Percentiles rank a stretch among this genome's conserved stretches.
These are phyloP conservation scores for Cordyceps militaris DNA, from an alignment of 2,329 filamentous ascomycete genomes.

Conservation along the genomic window DNA sequence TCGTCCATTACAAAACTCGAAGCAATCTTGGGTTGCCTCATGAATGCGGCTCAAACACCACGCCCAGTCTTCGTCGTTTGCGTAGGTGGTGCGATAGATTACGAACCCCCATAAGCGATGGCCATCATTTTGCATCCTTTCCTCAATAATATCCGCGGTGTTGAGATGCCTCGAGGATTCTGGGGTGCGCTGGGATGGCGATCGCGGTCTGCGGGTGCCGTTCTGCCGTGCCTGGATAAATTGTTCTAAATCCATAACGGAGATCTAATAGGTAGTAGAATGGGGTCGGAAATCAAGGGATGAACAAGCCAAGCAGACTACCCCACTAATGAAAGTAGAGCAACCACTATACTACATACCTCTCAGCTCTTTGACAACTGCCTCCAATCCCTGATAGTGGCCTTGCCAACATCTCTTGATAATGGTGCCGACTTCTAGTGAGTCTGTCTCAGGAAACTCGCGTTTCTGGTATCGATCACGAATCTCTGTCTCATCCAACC, in stretches of 20 bases:
- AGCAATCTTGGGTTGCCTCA: background rate
- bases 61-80: background rate
- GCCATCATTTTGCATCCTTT: background rate
- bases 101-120: slow-evolving; percentile 6
- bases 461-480: no score
- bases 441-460: no score
- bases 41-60: background rate
- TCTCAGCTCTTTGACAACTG: no score
- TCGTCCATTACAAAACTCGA: slow-evolving; percentile 2
- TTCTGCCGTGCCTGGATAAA: slow-evolving; percentile 1
- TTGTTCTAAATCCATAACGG: slow-evolving; percentile 3
- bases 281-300: background rate
- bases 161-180: background rate
- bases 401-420: no score
- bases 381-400: no score
- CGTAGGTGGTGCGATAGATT: slow-evolving; percentile 8
- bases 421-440: no score
- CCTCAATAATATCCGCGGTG: slow-evolving; percentile 4
- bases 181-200: slow-evolving; percentile 1
- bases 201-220: slow-evolving; percentile 1
- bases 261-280: background rate
- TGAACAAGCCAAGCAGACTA: no score
- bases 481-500: no score
- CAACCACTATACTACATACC: no score
- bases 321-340: no score